These are phyloP conservation scores for Leucosporidium creatinivorum DNA, from an alignment of 768 basidiomycete genomes.

Conservation along the genomic window DNA sequence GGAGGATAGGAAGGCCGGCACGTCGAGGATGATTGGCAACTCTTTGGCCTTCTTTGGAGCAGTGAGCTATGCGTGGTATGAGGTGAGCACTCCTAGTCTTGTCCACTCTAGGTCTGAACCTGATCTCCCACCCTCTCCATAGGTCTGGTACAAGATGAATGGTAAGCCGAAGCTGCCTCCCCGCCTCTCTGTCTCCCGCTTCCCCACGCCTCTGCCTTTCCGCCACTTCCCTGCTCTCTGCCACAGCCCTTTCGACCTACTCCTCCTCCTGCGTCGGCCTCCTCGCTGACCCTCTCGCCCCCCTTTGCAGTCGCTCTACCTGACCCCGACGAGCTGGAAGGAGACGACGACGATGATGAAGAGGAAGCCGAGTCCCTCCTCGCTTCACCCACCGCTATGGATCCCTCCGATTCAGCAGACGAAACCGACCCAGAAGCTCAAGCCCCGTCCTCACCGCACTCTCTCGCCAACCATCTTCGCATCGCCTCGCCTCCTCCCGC, in stretches of 20 bases:
- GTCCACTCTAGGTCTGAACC: too few species aligned
- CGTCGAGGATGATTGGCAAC: slow-evolving; percentile 25
- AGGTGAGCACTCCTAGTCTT: too few species aligned
- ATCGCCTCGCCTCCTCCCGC: neutral
- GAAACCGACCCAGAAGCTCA: slow-evolving; percentile 4
- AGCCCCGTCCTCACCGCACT: neutral
- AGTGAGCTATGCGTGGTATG: slow-evolving; percentile 31
- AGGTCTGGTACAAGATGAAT: slow-evolving; percentile 35
- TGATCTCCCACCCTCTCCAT: too few species aligned
- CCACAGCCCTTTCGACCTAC: too few species aligned
- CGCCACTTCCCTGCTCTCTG: too few species aligned
- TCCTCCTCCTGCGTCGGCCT: too few species aligned
- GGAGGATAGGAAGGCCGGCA: slow-evolving; percentile 31
- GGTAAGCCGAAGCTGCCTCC: too few species aligned
- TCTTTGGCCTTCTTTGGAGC: slow-evolving; percentile 24
- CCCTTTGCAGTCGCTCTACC: slow-evolving; percentile 22
- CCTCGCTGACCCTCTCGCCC: too few species aligned
- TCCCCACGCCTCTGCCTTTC: too few species aligned
- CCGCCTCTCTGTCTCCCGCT: too few species aligned
- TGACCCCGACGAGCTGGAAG: neutral
- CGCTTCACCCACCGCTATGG: neutral
- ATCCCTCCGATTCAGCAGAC: neutral
- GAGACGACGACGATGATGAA: slow-evolving; percentile 40
- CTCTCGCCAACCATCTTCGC: neutral
- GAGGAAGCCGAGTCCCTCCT: slow-evolving; percentile 19